Conservation (phyloP, 257 asterid species). For the Lycium barbarum region DNA sequence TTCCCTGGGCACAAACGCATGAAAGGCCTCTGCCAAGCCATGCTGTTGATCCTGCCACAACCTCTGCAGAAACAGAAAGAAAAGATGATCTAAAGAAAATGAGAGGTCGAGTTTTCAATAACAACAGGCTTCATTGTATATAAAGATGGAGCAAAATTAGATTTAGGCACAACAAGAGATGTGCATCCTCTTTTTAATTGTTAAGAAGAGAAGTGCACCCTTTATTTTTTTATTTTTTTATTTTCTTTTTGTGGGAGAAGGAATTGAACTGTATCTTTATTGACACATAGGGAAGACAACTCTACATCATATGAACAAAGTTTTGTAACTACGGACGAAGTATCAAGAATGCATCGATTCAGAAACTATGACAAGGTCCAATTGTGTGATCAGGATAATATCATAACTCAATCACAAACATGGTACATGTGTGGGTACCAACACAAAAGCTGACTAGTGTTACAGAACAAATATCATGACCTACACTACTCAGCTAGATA, state of each 20-base stretch:
- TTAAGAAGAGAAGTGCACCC: neutral
- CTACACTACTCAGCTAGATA: neutral
- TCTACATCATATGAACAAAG: neutral
- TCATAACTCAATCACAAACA: neutral
- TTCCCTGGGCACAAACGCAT: slow-evolving; percentile 94
- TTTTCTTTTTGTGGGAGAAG: neutral
- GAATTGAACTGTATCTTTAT: neutral
- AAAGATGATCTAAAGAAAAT: slow-evolving; percentile 35
- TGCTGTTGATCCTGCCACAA: slow-evolving; percentile 96
- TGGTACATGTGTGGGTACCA: neutral
- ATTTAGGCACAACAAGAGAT: neutral
- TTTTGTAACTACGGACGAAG: neutral
- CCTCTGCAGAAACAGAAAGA: slow-evolving; percentile 67
- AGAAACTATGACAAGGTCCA: slow-evolving; percentile 21
- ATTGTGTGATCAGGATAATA: slow-evolving; percentile 15
- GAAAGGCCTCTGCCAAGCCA: slow-evolving; percentile 98
- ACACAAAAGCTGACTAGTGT: neutral
- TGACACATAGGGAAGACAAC: slow-evolving; percentile 13
- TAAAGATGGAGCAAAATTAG: neutral
- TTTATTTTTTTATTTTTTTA: neutral
- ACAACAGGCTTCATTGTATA: neutral
- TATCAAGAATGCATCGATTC: neutral
- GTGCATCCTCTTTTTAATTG: neutral
- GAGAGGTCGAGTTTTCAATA: slow-evolving; percentile 18
- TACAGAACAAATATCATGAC: slow-evolving; percentile 13